Evolutionary conservation across 345 rosid species (phyloP), one percentile per base, ranked within the genome.

Genomic region (Clausena lansium): DNA sequence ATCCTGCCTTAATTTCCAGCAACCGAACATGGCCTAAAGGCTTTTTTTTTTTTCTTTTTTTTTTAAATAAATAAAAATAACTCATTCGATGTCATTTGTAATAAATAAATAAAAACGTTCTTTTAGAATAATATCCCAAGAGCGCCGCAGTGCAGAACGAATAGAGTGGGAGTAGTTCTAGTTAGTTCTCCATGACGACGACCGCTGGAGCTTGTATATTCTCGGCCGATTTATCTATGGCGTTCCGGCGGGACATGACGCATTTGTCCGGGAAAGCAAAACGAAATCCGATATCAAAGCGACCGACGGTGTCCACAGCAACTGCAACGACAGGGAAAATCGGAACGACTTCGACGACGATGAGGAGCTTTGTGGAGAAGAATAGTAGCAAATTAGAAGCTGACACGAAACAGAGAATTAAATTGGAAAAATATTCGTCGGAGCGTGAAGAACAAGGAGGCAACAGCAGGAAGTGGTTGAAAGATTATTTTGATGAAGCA

Each of bases 401-500:
- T 24, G 61, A 17, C 19, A 59, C 9, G 52, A 75, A 28, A 1
- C 19, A 30, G 77, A 36, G 76, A 15, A 32, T 65, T 60, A 68
- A 24, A 4, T 66, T 0, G 80, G 76, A 41, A 41, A 74, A 28
- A 0, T 82, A 50, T 50, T 50, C 2, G 55, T 4, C 70, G 45
- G 79, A 76, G 7, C 9, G 13, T 39, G 47, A 39, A 39, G 85
- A 84, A 30, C 10, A 30, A 9, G 68, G 61, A 61, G 20, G 55
- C 22, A 11, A 74, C 3, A 60, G 47, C 15, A 41, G 64, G 22
- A 87, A 88, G 80, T 77, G 68, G 35, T 70, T 88, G 52, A 81
- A 78, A 52, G 91, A 89, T 47, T 87, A 79, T 65, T 76, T 85
- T 25, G 85, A 83, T 6, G 85, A 85, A 77, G 76, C 87, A 1